Base-by-base conservation (phyloP, 345 rosid species). In the Eucalyptus sideroxylon region DNA sequence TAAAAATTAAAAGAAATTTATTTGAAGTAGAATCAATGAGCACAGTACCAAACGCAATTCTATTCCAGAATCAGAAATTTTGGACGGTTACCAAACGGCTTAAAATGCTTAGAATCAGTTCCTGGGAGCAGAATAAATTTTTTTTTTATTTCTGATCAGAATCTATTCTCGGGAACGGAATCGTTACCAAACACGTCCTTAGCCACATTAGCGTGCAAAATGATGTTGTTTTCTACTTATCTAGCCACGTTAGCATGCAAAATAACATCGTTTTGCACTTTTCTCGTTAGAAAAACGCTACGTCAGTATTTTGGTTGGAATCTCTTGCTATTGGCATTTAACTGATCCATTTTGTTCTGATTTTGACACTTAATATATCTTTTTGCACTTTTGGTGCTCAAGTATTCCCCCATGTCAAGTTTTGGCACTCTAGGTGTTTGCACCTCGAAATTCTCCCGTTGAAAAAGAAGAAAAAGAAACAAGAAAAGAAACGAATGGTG, bases 191-290 rank as follows among this genome's bases (percentile, higher is more conserved):
- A 47, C 4, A 11, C 49, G 0, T 4, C 49, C 13, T 47, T 55
- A 55, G 60, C 60, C 11, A 55, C 27, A 23, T 2, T 55, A 19
- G 26, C 0, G 0, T 23, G 24, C 11, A 55, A 21, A 55, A 55
- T 19, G 1, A 1, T 0, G 1, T 56, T 1, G 1, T 56, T 56
- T 56, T 9, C 3, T 0, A 0, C 62, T 56, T 56, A 55, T 8
- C 11, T 24, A 23, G 62, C 62, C 27, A 56, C 1, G 1, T 56
- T 21, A 56, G 6, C 62, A 0, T 24, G 62, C 62, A 56, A 21
- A 56, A 56, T 2, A 56, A 23, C 1, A 1, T 56, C 1, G 1
- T 56, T 8, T 56, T 56, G 62, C 62, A 56, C 27, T 55, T 56
- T 12, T 56, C 62, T 56, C 6, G 3, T 21, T 1, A 0, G 26